Evolutionary conservation across 2,329 filamentous ascomycete species (phyloP).

Genomic region (Neofusicoccum umdonicola): DNA sequence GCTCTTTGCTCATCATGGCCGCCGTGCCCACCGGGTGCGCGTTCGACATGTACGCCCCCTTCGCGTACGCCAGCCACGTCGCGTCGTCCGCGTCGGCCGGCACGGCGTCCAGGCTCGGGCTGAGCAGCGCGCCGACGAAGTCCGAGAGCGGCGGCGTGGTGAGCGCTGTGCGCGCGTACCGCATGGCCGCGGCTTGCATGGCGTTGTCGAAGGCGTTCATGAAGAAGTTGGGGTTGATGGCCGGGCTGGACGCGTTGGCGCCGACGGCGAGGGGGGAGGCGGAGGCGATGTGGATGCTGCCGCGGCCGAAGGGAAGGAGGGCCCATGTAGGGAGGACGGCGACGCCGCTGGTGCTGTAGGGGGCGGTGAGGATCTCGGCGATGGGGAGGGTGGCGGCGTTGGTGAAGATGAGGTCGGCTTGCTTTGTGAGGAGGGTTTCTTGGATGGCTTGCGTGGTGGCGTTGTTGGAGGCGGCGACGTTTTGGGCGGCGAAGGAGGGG

Average conservation of each 20-base stretch:
- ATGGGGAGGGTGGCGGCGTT: constrained; percentile 39
- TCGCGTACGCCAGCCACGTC: constrained; percentile 27
- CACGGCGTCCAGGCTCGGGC: constrained; percentile 25
- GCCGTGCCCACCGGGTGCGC: constrained; percentile 34
- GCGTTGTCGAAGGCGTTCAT: constrained; percentile 38
- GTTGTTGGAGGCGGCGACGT: constrained; percentile 23
- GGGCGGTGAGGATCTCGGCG: constrained; percentile 47
- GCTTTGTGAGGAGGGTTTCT: constrained; percentile 43
- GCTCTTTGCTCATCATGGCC: constrained; percentile 32
- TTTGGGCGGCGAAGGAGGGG: constrained; percentile 26
- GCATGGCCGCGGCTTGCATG: constrained; percentile 34
- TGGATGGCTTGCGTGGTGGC: constrained; percentile 32
- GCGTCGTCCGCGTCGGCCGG: constrained; percentile 23
- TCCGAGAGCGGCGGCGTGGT: constrained; percentile 27
- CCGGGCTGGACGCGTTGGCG: constrained; percentile 24
- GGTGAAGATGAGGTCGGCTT: constrained; percentile 51
- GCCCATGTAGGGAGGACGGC: constrained; percentile 40
- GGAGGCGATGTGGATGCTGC: constrained; percentile 32
- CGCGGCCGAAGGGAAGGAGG: constrained; percentile 35
- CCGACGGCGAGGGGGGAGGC: constrained; percentile 30
- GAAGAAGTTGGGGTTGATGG: constrained; percentile 45
- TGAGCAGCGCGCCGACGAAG: constrained; percentile 17
- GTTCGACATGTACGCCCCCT: constrained; percentile 25
- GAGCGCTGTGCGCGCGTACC: constrained; percentile 31
- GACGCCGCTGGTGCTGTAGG: constrained; percentile 23